Evolutionary conservation across 2,329 filamentous ascomycete species (phyloP).

Genomic region (Zymoseptoria tritici): DNA sequence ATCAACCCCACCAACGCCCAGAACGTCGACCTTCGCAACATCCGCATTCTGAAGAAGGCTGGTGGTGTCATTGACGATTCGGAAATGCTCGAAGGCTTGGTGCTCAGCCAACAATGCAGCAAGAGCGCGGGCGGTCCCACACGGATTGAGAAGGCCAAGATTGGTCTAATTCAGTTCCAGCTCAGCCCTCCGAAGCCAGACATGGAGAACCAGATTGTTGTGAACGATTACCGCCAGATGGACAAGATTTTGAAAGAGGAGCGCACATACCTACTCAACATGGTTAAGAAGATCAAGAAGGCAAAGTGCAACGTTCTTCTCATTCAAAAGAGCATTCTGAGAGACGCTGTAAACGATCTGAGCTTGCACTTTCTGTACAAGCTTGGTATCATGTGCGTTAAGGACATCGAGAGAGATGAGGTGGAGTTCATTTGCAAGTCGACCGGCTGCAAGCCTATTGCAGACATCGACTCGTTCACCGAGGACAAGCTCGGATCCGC

Average conservation of each 20-base stretch:
- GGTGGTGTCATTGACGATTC: conserved; percentile 98
- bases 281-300: conserved; percentile 99
- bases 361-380: conserved; percentile 96
- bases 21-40: conserved; percentile 94
- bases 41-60: conserved; percentile 94
- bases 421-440: conserved; percentile 99
- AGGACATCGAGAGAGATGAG: conserved; percentile 97
- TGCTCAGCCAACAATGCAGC: conserved; percentile 84
- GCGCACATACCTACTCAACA: conserved; percentile 92
- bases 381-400: conserved; percentile 88
- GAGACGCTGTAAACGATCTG: conserved; percentile 95
- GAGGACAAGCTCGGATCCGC: conserved; percentile 96
- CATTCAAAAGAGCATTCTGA: conserved; percentile 96
- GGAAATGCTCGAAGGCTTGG: conserved; percentile 90
- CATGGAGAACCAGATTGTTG: conserved; percentile 99
- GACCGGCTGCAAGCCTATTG: conserved; percentile 96
- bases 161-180: conserved; percentile 97
- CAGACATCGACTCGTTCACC: conserved; percentile 95
- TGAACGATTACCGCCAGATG: conserved; percentile 99
- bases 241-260: conserved; percentile 99
- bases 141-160: conserved; percentile 94
- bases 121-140: conserved; percentile 88
- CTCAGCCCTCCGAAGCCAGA: conserved; percentile 96
- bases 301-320: conserved; percentile 98
- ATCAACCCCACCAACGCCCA: conserved; percentile 94